Evolutionary conservation across 257 asterid genomes (phyloP).

Genomic region (Scutellaria barbata): DNA sequence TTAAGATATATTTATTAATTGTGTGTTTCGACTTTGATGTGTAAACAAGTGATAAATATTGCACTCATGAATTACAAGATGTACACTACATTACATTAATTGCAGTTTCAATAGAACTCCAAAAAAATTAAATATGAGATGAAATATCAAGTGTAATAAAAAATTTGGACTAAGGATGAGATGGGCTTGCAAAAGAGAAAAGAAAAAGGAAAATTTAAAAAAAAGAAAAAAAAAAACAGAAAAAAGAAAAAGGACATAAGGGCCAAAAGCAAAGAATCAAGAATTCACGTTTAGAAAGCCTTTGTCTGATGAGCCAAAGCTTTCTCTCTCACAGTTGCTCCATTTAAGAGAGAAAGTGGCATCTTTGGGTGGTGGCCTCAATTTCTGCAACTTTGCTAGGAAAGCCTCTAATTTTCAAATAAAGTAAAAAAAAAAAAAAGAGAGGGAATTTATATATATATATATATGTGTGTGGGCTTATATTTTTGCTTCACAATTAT

Average conservation of each 20-base stretch:
- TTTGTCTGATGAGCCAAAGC: conserved; percentile 28
- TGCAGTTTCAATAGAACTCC: no score
- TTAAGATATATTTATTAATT: no score
- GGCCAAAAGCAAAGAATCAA: conserved; percentile 35
- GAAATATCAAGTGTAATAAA: no score
- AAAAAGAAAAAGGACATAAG: conserved; percentile 6
- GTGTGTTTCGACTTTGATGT: no score
- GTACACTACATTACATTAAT: no score
- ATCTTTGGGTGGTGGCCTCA: conserved; percentile 31
- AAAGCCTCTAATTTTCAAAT: conserved; percentile 13
- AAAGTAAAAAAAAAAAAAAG: neutral
- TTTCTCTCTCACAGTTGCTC: conserved; percentile 38
- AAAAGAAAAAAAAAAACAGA: conserved; percentile 1
- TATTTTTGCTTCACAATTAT: no score
- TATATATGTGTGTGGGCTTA: no score
- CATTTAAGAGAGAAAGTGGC: conserved; percentile 31
- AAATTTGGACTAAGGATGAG: no score
- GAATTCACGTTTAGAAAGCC: conserved; percentile 36
- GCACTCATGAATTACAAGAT: no score
- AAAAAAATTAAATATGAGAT: no score
- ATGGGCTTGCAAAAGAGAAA: no score
- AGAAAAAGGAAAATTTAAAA: neutral
- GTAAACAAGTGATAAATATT: neutral
- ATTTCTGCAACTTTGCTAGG: conserved; percentile 19
- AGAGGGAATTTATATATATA: neutral